A percentile compares a stretch with the other conserved stretches of the same genome.
These are phyloP conservation scores for Rheum nobile DNA, from an alignment of 148 eudicot genomes.

Conservation along the genomic window DNA sequence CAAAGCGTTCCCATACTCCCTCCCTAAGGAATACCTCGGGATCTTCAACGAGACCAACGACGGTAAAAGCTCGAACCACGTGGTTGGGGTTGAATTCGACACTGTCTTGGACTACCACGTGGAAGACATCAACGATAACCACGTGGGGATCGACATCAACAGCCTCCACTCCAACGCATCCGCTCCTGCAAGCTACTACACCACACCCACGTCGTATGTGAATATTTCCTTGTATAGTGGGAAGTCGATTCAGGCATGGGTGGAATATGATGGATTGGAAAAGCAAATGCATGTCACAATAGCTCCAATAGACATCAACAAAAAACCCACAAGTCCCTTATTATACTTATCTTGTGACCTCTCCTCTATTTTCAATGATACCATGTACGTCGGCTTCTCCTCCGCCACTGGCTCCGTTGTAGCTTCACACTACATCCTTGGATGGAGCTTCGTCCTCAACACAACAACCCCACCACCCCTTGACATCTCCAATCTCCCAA, in stretches of 20 bases:
- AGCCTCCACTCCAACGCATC: conserved; percentile 15
- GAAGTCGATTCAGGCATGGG: conserved; percentile 17
- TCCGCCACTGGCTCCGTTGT: conserved; percentile 17
- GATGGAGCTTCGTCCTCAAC: conserved; percentile 24
- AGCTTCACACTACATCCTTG: conserved; percentile 16
- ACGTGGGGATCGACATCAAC: conserved; percentile 32
- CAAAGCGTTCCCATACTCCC: conserved; percentile 27
- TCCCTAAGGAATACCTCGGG: conserved; percentile 28
- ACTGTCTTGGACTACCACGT: conserved; percentile 20
- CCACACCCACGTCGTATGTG: not conserved
- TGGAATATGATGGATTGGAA: conserved; percentile 14
- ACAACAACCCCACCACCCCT: conserved; percentile 9
- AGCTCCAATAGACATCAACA: conserved; percentile 7
- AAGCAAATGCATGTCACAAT: conserved; percentile 14
- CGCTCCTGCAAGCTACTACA: conserved; percentile 5
- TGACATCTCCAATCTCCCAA: conserved; percentile 19
- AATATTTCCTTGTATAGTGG: conserved; percentile 5
- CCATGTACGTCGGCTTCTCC: conserved; percentile 28
- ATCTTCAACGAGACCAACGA: conserved; percentile 13
- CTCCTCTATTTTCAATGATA: conserved; percentile 5
- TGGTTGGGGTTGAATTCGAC: conserved; percentile 42
- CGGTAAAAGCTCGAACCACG: conserved; percentile 19
- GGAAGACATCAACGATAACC: conserved; percentile 26
- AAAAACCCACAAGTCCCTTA: conserved; percentile 13
- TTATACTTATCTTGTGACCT: conserved; percentile 7